phyloP scores from a whole-genome alignment of 352 stramenopile species.

The Pythium apleroticum region DNA sequence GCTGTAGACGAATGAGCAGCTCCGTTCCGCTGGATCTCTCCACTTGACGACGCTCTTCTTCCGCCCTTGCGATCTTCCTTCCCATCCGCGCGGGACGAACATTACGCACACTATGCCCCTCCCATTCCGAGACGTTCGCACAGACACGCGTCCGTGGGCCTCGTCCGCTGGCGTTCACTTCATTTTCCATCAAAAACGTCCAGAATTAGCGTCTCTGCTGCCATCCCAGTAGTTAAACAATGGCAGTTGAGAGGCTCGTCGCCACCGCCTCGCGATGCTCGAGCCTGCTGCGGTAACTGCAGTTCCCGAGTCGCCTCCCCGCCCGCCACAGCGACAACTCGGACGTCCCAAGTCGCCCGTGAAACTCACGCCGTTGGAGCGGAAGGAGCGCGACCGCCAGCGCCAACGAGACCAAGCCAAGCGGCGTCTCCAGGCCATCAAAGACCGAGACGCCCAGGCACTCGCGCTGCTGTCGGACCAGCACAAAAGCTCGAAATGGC shows the following conservation, averaged over 20 bases:
- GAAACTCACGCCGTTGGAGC: constrained; percentile 34
- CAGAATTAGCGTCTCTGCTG: background rate
- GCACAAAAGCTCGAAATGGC: constrained; percentile 29
- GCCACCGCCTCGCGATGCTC: background rate
- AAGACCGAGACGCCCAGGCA: constrained; percentile 18
- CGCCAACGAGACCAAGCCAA: constrained; percentile 27
- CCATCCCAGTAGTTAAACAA: background rate
- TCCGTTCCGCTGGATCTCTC: background rate
- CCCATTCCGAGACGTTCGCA: background rate
- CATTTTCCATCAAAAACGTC: background rate
- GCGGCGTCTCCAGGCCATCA: constrained; percentile 18
- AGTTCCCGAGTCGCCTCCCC: background rate
- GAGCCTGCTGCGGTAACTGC: background rate
- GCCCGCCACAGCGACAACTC: background rate
- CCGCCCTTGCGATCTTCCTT: background rate
- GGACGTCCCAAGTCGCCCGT: constrained; percentile 19
- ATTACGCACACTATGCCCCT: background rate
- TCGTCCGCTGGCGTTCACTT: background rate
- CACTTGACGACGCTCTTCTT: background rate
- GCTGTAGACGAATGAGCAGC: constrained; percentile 17
- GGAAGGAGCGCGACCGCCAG: constrained; percentile 29
- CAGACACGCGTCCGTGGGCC: background rate
- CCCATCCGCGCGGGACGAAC: background rate
- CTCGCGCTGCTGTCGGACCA: constrained; percentile 12
- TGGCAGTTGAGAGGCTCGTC: background rate